Conservation (phyloP, 2,329 filamentous ascomycete genomes). For the Penicillium digitatum region DNA sequence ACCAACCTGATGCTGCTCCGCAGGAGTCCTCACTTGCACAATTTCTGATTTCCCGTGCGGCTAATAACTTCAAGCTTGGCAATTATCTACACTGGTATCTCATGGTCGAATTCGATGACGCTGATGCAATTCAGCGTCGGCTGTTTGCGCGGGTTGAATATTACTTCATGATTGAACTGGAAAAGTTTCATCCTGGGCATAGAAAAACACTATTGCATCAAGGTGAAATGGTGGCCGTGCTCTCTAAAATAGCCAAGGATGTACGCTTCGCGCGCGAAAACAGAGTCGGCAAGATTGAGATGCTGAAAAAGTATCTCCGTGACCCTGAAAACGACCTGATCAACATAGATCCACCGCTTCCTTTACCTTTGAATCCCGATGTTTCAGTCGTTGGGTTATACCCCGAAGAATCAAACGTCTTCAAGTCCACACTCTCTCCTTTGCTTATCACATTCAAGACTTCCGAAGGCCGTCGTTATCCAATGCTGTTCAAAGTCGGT, state of each 20-base stretch:
- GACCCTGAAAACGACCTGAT: slow-evolving; percentile 88
- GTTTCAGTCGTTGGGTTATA: slow-evolving; percentile 74
- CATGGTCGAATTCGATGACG: slow-evolving; percentile 93
- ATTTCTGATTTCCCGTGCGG: slow-evolving; percentile 84
- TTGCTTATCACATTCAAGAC: slow-evolving; percentile 90
- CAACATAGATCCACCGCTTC: slow-evolving; percentile 77
- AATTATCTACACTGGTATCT: slow-evolving; percentile 98
- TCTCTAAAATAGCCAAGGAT: slow-evolving; percentile 85
- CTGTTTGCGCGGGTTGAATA: slow-evolving; percentile 92
- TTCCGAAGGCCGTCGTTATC: slow-evolving; percentile 69
- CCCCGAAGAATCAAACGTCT: slow-evolving; percentile 81
- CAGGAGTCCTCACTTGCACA: slow-evolving; percentile 80
- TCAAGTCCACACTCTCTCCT: slow-evolving; percentile 91
- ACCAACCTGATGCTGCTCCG: slow-evolving; percentile 58
- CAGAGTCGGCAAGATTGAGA: slow-evolving; percentile 74
- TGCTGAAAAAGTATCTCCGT: slow-evolving; percentile 75
- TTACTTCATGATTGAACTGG: slow-evolving; percentile 88
- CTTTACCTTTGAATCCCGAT: slow-evolving; percentile 81
- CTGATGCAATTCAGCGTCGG: slow-evolving; percentile 70
- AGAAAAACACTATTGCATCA: slow-evolving; percentile 77
- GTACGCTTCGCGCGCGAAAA: slow-evolving; percentile 76
- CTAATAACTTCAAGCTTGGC: slow-evolving; percentile 81
- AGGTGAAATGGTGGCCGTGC: slow-evolving; percentile 79
- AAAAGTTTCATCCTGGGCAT: slow-evolving; percentile 67
- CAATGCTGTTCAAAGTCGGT: slow-evolving; percentile 94